Evolutionary conservation across 805 yeast genomes (phyloP).

Genomic region (Candida xyloterini): DNA sequence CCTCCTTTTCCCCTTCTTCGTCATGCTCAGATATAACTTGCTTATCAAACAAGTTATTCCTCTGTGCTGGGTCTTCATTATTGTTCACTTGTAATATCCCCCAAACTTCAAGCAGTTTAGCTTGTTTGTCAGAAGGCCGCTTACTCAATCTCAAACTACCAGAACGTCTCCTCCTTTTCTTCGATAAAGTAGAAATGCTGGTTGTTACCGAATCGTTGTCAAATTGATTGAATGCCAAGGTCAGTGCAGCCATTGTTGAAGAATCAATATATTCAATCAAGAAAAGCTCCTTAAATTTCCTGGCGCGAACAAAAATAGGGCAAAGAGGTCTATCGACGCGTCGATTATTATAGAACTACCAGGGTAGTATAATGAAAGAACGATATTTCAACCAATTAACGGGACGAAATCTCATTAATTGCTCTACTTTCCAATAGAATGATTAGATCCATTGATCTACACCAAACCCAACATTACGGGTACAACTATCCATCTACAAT

Average conservation of each 20-base stretch:
- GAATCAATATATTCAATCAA: background rate
- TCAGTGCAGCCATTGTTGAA: background rate
- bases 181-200: slow-evolving; percentile 16
- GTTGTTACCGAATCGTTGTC: slow-evolving; percentile 15
- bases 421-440: no score
- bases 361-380: background rate
- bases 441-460: no score
- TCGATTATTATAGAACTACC: background rate
- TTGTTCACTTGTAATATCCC: slow-evolving; percentile 10
- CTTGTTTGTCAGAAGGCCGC: slow-evolving; percentile 2
- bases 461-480: no score
- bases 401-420: no score
- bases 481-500: no score
- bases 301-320: slow-evolving; percentile 11
- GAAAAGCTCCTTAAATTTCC: slow-evolving; percentile 7
- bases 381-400: no score
- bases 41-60: background rate
- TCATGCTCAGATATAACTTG: no score
- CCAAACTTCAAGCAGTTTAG: slow-evolving; percentile 15
- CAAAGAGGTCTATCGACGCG: slow-evolving; percentile 7
- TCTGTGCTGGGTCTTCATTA: slow-evolving; percentile 1
- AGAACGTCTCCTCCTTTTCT: slow-evolving; percentile 14
- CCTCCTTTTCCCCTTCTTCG: background rate
- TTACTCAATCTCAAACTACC: slow-evolving; percentile 18
- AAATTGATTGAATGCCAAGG: slow-evolving; percentile 1